Conservation (phyloP, 305 asterid species). For the Fraxinus baroniana region DNA sequence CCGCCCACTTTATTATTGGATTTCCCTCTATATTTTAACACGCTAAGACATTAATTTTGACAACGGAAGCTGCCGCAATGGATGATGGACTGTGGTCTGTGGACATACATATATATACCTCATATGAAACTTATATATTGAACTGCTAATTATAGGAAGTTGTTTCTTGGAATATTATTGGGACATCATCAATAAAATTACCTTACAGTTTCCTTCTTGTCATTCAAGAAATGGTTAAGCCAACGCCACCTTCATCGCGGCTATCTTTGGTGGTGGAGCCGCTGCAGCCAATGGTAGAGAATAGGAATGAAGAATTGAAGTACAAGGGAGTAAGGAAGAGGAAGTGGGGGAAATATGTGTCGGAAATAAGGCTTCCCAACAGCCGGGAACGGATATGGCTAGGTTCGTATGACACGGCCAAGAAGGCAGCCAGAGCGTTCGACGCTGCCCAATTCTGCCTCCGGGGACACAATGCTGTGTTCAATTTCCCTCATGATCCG, state of each 20-base stretch:
- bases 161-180: background rate
- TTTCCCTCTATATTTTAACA: constrained; percentile 29
- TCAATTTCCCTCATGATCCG: constrained; percentile 54
- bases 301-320: constrained; percentile 5
- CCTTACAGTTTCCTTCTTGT: background rate
- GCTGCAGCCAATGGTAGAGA: background rate
- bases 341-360: constrained; percentile 66
- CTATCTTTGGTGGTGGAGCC: background rate
- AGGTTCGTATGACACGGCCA: constrained; percentile 57
- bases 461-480: constrained; percentile 48
- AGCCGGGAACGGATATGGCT: constrained; percentile 69
- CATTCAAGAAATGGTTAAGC: constrained; percentile 21
- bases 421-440: constrained; percentile 61
- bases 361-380: constrained; percentile 59
- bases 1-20: constrained; percentile 13
- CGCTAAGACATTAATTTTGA: background rate
- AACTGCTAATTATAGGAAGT: background rate
- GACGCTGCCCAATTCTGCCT: constrained; percentile 63
- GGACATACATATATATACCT: constrained; percentile 1
- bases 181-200: background rate
- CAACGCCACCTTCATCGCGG: background rate
- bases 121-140: background rate
- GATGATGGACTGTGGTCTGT: constrained; percentile 3
- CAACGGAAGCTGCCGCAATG: background rate
- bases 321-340: constrained; percentile 56